Conservation (phyloP, 345 rosid genomes). For the Limnanthes douglasii region DNA sequence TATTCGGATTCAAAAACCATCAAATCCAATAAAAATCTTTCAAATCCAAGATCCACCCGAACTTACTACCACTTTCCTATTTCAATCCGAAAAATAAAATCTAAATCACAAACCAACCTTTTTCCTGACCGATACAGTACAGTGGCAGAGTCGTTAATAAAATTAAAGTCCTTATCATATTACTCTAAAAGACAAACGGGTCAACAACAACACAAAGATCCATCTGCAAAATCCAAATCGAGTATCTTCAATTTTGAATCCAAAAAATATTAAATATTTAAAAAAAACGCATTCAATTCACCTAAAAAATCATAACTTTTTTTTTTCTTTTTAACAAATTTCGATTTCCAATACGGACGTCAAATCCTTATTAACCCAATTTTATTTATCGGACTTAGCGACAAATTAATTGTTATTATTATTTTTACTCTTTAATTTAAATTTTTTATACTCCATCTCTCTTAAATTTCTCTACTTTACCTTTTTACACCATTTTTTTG, state of each 20-base stretch:
- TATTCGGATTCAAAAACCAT: too few species aligned
- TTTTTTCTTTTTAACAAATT: slow-evolving; percentile 12
- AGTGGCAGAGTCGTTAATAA: slow-evolving; percentile 19
- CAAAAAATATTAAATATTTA: not conserved
- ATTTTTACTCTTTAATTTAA: slow-evolving; percentile 4
- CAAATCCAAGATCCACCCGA: too few species aligned
- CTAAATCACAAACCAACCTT: too few species aligned
- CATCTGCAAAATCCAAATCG: slow-evolving; percentile 12
- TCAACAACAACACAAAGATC: slow-evolving; percentile 22
- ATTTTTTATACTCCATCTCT: not conserved
- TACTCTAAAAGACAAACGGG: slow-evolving; percentile 20
- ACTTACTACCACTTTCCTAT: too few species aligned
- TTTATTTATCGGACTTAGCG: slow-evolving; percentile 26
- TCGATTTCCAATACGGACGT: slow-evolving; percentile 35
- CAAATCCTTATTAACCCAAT: slow-evolving; percentile 32
- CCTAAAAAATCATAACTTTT: slow-evolving; percentile 12
- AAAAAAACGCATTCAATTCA: not conserved
- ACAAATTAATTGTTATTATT: slow-evolving; percentile 17
- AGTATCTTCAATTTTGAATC: slow-evolving; percentile 19
- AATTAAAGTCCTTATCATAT: not conserved
- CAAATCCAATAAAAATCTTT: too few species aligned
- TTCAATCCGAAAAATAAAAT: too few species aligned
- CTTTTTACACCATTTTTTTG: slow-evolving; percentile 2
- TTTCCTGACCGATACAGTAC: too few species aligned
- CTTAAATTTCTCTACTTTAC: not conserved